Conservation (phyloP, 2,329 filamentous ascomycete genomes). For the Penicillium sp. region DNA sequence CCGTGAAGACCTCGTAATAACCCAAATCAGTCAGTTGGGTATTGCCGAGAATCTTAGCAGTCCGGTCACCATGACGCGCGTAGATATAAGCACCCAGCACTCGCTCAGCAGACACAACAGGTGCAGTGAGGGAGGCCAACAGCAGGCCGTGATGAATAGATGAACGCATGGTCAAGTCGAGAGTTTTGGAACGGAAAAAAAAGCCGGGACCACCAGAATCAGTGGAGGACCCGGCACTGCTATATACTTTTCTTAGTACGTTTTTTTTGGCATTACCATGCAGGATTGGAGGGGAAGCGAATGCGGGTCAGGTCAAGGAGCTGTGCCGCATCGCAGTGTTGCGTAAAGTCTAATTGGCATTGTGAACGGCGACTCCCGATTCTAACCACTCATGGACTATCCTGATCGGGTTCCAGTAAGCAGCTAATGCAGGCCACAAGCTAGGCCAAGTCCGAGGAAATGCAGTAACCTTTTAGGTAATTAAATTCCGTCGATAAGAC, state of each 20-base stretch:
- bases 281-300: not conserved
- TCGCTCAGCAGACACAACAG: conserved; percentile 56
- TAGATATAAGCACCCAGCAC: conserved; percentile 84
- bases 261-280: not conserved
- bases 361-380: conserved; percentile 3
- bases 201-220: not conserved
- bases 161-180: conserved; percentile 26
- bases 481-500: conserved; percentile 10
- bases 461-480: conserved; percentile 19
- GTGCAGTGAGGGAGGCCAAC: conserved; percentile 26
- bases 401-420: not conserved
- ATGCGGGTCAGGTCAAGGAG: not conserved
- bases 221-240: not conserved
- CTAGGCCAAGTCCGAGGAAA: conserved; percentile 9
- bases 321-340: not conserved
- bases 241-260: not conserved
- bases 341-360: conserved; percentile 1
- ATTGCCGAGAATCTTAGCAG: conserved; percentile 71
- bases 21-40: conserved; percentile 77
- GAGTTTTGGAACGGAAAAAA: not conserved
- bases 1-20: conserved; percentile 70
- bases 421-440: conserved; percentile 9
- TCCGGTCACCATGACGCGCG: conserved; percentile 86
- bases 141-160: conserved; percentile 25
- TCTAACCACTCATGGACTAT: conserved; percentile 1